Base-by-base conservation (phyloP, 805 yeast genomes). In the Kodamaea hsintzibuensis region DNA sequence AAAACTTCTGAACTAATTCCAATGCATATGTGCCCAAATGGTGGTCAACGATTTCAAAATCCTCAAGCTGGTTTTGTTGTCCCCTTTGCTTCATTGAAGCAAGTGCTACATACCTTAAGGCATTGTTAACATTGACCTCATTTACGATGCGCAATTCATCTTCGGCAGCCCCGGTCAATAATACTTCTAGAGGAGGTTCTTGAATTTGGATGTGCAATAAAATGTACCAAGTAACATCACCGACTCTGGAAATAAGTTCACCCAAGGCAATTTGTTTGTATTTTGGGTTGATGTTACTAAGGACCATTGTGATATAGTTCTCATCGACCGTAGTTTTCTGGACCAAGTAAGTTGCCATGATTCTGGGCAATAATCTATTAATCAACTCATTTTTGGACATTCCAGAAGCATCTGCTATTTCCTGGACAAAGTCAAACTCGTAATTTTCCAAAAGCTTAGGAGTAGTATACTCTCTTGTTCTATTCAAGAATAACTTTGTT, bases 1-100 rank as follows among this genome's bases (percentile, higher is more conserved):
- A 86, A 61, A 92, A 89, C 45, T 82, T 79, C 57, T 89, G 93
- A 3, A 89, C 86, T 14, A 91, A 75, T 55, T 92, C 96, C 12
- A 91, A 71, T 2, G 89, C 83, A 62, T 50, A 45, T 2, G 40
- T 30, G 7, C 42, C 39, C 40, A 50, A 47, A 51, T 64, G 58
- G 51, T 65, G 61, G 39, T 66, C 65, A 17, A 73, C 61, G 43
- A 57, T 64, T 33, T 70, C 70, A 44, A 63, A 64, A 7, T 60
- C 52, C 13, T 45, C 53, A 9, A 56, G 27, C 22, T 2, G 50
- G 16, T 25, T 55, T 16, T 39, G 46, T 53, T 37, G 60, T 40
- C 54, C 63, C 40, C 52, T 55, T 14, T 61, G 57, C 42, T 54
- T 60, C 14, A 67, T 49, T 13, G 63, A 56, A 5, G 79, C 71